A percentile compares a stretch with the other conserved stretches of the same genome.
phyloP scores from a whole-genome alignment of 257 asterid genomes.

The Plectranthus barbatus region DNA sequence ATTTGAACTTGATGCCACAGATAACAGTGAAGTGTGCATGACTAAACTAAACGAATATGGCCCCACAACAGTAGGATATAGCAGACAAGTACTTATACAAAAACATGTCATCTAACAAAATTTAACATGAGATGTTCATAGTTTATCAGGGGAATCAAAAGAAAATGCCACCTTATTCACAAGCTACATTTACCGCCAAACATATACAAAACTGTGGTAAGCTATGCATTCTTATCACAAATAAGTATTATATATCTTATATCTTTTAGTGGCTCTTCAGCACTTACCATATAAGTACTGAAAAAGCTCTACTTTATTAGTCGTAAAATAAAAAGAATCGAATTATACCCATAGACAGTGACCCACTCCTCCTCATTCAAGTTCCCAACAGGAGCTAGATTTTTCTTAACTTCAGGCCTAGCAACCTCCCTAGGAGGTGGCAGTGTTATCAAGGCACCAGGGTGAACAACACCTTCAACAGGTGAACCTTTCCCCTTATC shows the following conservation, averaged over 20 bases:
- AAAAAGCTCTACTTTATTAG: background rate
- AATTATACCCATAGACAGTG: constrained; percentile 80
- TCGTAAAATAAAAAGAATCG: background rate
- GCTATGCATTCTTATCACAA: background rate
- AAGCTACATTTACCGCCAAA: background rate
- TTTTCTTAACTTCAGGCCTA: constrained; percentile 79
- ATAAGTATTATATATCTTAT: background rate
- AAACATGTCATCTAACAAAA: background rate
- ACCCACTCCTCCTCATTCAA: constrained; percentile 94
- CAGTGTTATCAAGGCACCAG: constrained; percentile 75
- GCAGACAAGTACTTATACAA: background rate
- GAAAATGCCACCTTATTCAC: background rate
- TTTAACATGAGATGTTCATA: background rate
- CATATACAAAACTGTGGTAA: background rate
- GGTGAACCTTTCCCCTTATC: constrained; percentile 93
- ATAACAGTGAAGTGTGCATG: background rate
- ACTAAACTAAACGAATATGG: background rate
- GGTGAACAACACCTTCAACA: constrained; percentile 85
- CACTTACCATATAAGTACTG: background rate
- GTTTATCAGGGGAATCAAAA: background rate
- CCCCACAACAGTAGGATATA: background rate
- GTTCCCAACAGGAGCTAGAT: constrained; percentile 52
- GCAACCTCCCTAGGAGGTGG: constrained; percentile 98
- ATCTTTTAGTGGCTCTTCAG: background rate
- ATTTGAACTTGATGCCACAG: background rate